Base-by-base conservation (phyloP, 805 yeast genomes). In the Cyberlindnera xylosilytica region DNA sequence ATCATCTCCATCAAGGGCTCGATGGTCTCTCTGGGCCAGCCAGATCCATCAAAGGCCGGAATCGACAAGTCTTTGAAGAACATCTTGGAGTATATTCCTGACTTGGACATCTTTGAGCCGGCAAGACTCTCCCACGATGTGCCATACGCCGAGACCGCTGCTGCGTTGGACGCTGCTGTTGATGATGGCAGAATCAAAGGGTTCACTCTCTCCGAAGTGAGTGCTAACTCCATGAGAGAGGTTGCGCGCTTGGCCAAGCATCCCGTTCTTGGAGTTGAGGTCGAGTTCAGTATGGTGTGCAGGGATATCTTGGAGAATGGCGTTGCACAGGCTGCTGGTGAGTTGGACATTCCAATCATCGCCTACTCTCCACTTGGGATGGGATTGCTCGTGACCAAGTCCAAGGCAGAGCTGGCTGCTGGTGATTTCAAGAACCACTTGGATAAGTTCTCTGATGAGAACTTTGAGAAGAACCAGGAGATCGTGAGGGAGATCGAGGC, bases 301-400 rank as follows among this genome's bases (percentile, higher is more conserved):
- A 73, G 77, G 33, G 86, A 83, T 13, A 74, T 83, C 30, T 56
- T 79, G 34, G 45, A 60, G 3, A 79, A 84, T 57, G 96, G 91
- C 1, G 70, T 84, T 18, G 74, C 81, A 47, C 76, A 71, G 3
- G 72, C 74, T 6, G 77, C 83, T 49, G 71, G 75, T 16, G 78
- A 81, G 47, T 62, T 72, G 24, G 69, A 69, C 12, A 74, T 89
- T 42, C 83, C 93, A 12, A 68, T 87, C 23, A 69, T 87, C 44
- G 86, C 89, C 20, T 89, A 90, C 63, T 83, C 95, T 23, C 97
- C 97, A 22, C 69, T 89, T 41, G 83, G 88, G 8, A 73, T 86
- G 54, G 97, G 96, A 1, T 66, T 82, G 45, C 70, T 89, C 40
- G 47, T 55, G 24, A 62, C 80, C 40, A 77, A 63, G 20, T 62